Base-by-base conservation (phyloP, 148 eudicot genomes). In the Heliamphora exappendiculata region DNA sequence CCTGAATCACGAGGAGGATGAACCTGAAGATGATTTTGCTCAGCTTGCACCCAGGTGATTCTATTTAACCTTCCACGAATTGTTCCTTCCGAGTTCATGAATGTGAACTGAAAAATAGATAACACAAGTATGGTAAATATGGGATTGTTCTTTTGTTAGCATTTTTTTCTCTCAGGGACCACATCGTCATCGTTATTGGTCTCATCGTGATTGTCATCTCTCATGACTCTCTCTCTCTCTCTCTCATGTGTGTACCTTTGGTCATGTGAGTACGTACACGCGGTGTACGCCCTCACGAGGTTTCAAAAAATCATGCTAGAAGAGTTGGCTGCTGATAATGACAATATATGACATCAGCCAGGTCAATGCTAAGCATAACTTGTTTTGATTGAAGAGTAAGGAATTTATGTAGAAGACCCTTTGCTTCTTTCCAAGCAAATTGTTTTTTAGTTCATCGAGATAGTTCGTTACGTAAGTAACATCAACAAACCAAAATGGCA, bases 11-110 rank as follows among this genome's bases (percentile, higher is more conserved):
- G 98, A 94, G 81, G 97, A 92, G 64, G 98, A 94, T 60, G 98
- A 94, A 79, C 84, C 91, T 26, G 98, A 94, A 76, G 98, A 94
- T 79, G 98, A 94, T 78, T 89, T 88, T 85, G 76, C 87, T 50
- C 91, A 88, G 78, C 84, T 94, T 67, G 86, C 97, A 3, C 98
- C 76, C 83, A 92, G 98, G 98, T 94, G 78, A 71, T 37, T 70
- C 76, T 77, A n/a, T n/a, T n/a, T n/a, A n/a, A 45, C 20, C 54
- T 78, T 63, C 33, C 50, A 19, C 29, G 8, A 59, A 42, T 69
- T 47, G 41, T 71, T 60, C 50, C 19, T 51, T 5, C 54, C 13
- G 3, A 41, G 72, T 22, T 41, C 14, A 31, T 54, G 64, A 73
- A 28, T 39, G 39, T 58, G 70, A 60, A n/a, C n/a, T n/a, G n/a